Evolutionary conservation across 768 basidiomycete genomes (phyloP), one percentile per base, ranked within the genome.

Genomic region (Suillus weaverae): DNA sequence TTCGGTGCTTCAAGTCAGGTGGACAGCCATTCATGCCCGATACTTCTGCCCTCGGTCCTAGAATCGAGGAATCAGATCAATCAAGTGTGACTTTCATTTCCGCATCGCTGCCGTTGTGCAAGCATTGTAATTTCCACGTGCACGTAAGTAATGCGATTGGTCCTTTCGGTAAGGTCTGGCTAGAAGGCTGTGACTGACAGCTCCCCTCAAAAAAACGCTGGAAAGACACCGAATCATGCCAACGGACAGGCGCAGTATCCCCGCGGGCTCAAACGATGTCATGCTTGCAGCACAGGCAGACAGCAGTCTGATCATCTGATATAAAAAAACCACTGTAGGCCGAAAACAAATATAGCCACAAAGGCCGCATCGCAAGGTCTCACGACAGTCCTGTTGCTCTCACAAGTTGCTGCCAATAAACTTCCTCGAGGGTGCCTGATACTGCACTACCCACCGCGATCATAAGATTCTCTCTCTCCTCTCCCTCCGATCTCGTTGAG

Each of bases 331-430:
- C 20, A 8, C 35, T 36, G 35, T 22, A n/a, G 26, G 38, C 26
- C 16, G 56, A 39, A 39, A 11, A 38, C 26, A 30, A 59, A 59
- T 30, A 57, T 39, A 57, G 26, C 36, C 35, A 14, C 36, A 22
- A 8, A 16, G 20, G 44, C 48, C 26, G 48, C 48, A 30, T 53
- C 10, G 18, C 32, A 20, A 18, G 38, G 26, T 60, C 33, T 74
- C 70, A 74, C 30, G 22, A 32, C 38, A 32, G 26, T 62, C 53
- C 50, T 69, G 72, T 71, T 46, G 61, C 65, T 35, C 7, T 57
- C 60, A 57, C 76, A 73, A 68, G 84, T 79, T 46, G 78, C 73
- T 60, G 66, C 73, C 71, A 77, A 64, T 74, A 78, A 30, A 18
- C 63, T 54, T 67, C 69, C 26, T 77, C 77, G 35, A 46, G 33